Conservation (phyloP, 495 filamentous ascomycete genomes). For the Penicillium bovifimosum region DNA sequence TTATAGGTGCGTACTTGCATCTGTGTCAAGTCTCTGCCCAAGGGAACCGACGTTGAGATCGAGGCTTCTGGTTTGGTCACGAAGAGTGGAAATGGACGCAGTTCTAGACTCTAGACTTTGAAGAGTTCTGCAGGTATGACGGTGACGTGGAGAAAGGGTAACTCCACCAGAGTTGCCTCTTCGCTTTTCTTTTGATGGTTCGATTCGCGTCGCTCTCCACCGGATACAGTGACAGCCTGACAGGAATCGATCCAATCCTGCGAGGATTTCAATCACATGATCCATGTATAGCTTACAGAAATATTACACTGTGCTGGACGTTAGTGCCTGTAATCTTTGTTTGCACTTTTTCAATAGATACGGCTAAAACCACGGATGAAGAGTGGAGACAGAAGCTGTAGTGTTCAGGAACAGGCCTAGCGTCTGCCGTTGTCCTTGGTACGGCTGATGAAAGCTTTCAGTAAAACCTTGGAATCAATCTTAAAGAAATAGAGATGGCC, state of each 20-base stretch:
- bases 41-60: slow-evolving; percentile 66
- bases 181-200: background rate
- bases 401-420: slow-evolving; percentile 41
- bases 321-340: background rate
- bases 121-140: background rate
- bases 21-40: slow-evolving; percentile 57
- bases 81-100: slow-evolving; percentile 3
- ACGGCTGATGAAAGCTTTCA: slow-evolving; percentile 10
- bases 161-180: background rate
- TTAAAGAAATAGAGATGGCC: too few species aligned
- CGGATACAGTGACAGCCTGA: too few species aligned
- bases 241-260: background rate
- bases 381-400: slow-evolving; percentile 10
- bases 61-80: slow-evolving; percentile 45
- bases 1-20: slow-evolving; percentile 56
- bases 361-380: background rate
- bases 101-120: slow-evolving; percentile 13
- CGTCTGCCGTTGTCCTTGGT: slow-evolving; percentile 12
- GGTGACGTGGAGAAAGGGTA: slow-evolving; percentile 1
- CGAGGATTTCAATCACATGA: background rate
- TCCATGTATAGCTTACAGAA: slow-evolving; percentile 1
- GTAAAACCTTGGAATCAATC: too few species aligned
- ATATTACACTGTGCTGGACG: background rate
- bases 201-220: background rate
- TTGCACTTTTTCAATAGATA: background rate